A percentile compares a stretch with the other conserved stretches of the same genome.
Evolutionary conservation across 2,329 filamentous ascomycete genomes (phyloP).

Genomic region (Penicillium sumatraense): DNA sequence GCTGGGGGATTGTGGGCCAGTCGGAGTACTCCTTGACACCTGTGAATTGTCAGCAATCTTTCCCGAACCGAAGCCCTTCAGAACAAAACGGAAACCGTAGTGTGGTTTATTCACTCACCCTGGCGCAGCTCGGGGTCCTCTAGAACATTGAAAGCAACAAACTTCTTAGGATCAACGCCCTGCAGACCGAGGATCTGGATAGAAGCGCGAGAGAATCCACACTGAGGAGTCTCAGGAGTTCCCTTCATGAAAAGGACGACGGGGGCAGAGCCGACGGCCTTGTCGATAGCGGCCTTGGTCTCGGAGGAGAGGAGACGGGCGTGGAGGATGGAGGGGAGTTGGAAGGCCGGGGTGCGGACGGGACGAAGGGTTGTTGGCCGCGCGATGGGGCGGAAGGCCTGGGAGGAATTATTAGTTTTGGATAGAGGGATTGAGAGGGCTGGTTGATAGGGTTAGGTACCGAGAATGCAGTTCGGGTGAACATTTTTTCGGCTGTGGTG

Average conservation of each 20-base stretch:
- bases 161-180: constrained; percentile 92
- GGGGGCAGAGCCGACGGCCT: constrained; percentile 82
- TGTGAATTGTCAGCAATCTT: constrained; percentile 38
- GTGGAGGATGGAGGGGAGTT: constrained; percentile 44
- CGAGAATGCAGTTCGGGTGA: constrained; percentile 30
- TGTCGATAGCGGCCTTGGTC: constrained; percentile 83
- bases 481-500: constrained; percentile 28
- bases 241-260: constrained; percentile 99
- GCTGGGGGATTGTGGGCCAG: constrained; percentile 97
- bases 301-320: constrained; percentile 76
- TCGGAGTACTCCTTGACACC: constrained; percentile 99
- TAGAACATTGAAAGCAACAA: constrained; percentile 96
- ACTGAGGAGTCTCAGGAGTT: constrained; percentile 92
- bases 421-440: not conserved
- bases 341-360: constrained; percentile 29
- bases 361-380: constrained; percentile 28
- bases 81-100: no score
- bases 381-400: constrained; percentile 38
- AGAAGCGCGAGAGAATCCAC: constrained; percentile 91
- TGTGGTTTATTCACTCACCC: constrained; percentile 64
- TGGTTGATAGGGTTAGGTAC: constrained; percentile 1
- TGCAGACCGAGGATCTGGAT: constrained; percentile 95
- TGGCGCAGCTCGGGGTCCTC: constrained; percentile 85
- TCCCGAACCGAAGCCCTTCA: not conserved
- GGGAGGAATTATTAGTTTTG: constrained; percentile 1